Evolutionary conservation across 306 rosid genomes (phyloP).

Genomic region (Citrullus mucosospermus): DNA sequence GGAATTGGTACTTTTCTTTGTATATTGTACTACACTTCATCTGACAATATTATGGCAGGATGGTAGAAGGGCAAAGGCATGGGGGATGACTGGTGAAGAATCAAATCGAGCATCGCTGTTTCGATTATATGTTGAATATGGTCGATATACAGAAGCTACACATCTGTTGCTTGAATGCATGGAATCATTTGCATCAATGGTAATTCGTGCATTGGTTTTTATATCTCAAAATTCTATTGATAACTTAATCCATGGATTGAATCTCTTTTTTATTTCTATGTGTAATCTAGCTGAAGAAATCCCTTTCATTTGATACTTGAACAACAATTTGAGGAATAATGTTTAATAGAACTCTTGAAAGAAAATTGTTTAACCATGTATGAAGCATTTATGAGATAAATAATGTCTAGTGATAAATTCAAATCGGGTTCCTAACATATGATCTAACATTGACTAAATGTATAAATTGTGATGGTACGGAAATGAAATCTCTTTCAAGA

Average conservation of each 20-base stretch:
- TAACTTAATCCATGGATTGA: neutral
- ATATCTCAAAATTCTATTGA: neutral
- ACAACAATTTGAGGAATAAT: neutral
- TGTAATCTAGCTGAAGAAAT: neutral
- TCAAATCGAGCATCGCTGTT: conserved; percentile 75
- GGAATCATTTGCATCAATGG: conserved; percentile 64
- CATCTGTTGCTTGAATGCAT: conserved; percentile 63
- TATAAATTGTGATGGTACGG: neutral
- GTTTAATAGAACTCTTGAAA: neutral
- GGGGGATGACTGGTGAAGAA: conserved; percentile 80
- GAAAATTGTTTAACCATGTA: neutral
- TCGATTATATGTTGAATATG: conserved; percentile 68
- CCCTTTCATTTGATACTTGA: neutral
- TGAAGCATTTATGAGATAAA: neutral
- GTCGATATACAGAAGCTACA: conserved; percentile 83
- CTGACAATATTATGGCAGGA: conserved; percentile 40
- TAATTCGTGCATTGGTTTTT: conserved; percentile 11
- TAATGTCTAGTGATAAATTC: neutral
- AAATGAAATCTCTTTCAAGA: neutral
- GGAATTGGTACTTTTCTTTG: neutral
- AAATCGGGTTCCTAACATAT: neutral
- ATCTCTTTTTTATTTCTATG: neutral
- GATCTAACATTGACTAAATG: neutral
- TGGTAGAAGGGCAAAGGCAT: conserved; percentile 41
- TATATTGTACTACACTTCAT: neutral